Evolutionary conservation across 768 basidiomycete genomes (phyloP), one percentile per base, ranked within the genome.

Genomic region (Dendrothele bispora): DNA sequence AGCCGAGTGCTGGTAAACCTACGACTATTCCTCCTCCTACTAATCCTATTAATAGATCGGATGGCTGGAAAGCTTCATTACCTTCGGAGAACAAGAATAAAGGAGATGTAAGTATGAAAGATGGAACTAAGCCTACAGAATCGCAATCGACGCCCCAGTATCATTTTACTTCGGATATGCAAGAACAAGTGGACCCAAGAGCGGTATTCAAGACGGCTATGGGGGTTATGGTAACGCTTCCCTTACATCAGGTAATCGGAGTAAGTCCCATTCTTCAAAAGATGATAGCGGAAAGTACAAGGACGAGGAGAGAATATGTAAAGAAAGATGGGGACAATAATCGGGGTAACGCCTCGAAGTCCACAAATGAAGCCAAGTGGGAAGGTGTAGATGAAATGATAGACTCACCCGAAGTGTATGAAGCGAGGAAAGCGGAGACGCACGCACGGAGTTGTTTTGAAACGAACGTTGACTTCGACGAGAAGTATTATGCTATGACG

Each of bases 41-140:
- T 1, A 46, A 46, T 25, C 45, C 45, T 17, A 46, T 46, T 27
- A 46, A 46, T 26, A 8, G 36, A 12, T 21, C 35, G 18, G 45
- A 46, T 12, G 45, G 45, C 12, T 46, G 45, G 45, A 35, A 46
- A 18, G 34, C 30, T 6, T 46, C 36, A 14, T 35, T 22, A 21
- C 45, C 45, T 15, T n/a, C n/a, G n/a, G 14, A 21, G 22, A 36
- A 21, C 21, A 27, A n/a, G 7, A 0, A 21, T 7, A 30, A 30
- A 25, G 42, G 28, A 11, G 43, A 35, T 27, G 35, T 17, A 27
- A 26, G 28, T 7, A 30, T 35, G 7, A 36, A 22, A 46, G 28
- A 34, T 8, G 28, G n/a, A 1, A 32, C 34, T 3, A 17, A 25
- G 20, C 15, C 29, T n/a, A 36, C 15, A 41, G n/a, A n/a, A n/a